Percentiles rank a stretch among this genome's conserved stretches.
phyloP scores from a whole-genome alignment of 176 grass and related monocot genomes.

The Lolium rigidum region DNA sequence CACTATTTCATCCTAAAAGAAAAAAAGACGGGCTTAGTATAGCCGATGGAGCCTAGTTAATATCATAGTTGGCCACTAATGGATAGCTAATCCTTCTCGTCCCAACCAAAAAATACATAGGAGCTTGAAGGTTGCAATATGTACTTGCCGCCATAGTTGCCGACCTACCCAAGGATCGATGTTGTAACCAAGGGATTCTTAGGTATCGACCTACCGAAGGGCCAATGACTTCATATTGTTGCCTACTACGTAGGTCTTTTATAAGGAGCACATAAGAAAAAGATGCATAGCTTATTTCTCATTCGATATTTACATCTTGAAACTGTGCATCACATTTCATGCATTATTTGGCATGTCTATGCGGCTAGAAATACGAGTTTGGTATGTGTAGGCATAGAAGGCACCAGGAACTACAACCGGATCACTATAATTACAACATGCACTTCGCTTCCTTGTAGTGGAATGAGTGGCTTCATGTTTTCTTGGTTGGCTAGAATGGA shows the following conservation, averaged over 20 bases:
- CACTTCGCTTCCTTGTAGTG: fast-evolving
- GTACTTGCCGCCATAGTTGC: too few relatives aligned
- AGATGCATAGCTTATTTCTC: neutral
- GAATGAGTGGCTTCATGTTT: too few relatives aligned
- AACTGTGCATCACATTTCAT: neutral
- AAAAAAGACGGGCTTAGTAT: too few relatives aligned
- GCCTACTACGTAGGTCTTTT: neutral
- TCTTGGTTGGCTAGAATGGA: too few relatives aligned
- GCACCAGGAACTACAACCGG: neutral
- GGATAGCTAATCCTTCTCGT: too few relatives aligned
- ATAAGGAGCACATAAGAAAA: neutral
- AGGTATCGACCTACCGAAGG: neutral
- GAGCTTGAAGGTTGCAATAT: too few relatives aligned
- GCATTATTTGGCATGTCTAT: neutral
- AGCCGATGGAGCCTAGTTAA: too few relatives aligned
- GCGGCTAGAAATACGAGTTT: neutral
- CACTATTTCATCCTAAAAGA: too few relatives aligned
- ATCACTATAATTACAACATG: neutral
- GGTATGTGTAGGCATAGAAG: neutral
- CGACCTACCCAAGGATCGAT: too few relatives aligned
- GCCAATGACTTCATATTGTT: neutral
- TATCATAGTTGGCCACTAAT: too few relatives aligned
- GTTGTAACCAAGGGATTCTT: too few relatives aligned
- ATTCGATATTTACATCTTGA: neutral
- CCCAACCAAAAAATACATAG: too few relatives aligned